Base-by-base conservation (phyloP, 2,329 filamentous ascomycete genomes). In the Fusarium longipes region DNA sequence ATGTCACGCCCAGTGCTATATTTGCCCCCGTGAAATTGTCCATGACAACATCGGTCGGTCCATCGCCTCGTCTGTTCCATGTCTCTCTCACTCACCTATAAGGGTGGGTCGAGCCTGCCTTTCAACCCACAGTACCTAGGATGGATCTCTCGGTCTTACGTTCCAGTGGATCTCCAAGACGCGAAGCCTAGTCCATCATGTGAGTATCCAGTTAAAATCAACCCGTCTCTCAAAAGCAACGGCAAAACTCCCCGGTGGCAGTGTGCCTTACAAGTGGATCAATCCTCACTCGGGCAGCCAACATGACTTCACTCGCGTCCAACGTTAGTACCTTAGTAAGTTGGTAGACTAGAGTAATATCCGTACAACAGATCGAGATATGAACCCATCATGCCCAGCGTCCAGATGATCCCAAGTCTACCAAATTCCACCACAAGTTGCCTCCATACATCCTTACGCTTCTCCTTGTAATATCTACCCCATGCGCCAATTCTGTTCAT, bases 191-290 rank as follows among this genome's bases (percentile, higher is more conserved):
- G 18, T 35, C 24, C 40, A 51, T 53, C 50, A 45, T 47, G 30
- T 35, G 40, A 54, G 30, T 24, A 24, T 27, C 44, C 44, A 55
- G 43, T 55, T 27, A 29, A 35, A 36, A 50, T 33, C 32, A 32
- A 53, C 18, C 33, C 25, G 15, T 51, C 35, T 51, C 12, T 30
- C 18, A 49, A 38, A 38, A 49, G 32, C n/a, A 32, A 43, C 48
- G 36, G 48, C 48, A 40, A 44, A 56, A 59, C 50, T 55, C 33
- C 30, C 45, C 45, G 22, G 24, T 20, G 33, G 27, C 25, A 47
- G 45, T 38, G 22, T 68, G 65, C 65, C 65, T 56, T 66, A 44
- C 51, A 50, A 47, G 65, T 66, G 61, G 65, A 56, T 50, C 65
- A 61, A 61, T 47, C 64, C 42, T 22, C 18, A 33, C 36, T 35